Evolutionary conservation across 805 yeast species (phyloP), one percentile per base, ranked within the genome.

Genomic region (Yarrowia sp.): DNA sequence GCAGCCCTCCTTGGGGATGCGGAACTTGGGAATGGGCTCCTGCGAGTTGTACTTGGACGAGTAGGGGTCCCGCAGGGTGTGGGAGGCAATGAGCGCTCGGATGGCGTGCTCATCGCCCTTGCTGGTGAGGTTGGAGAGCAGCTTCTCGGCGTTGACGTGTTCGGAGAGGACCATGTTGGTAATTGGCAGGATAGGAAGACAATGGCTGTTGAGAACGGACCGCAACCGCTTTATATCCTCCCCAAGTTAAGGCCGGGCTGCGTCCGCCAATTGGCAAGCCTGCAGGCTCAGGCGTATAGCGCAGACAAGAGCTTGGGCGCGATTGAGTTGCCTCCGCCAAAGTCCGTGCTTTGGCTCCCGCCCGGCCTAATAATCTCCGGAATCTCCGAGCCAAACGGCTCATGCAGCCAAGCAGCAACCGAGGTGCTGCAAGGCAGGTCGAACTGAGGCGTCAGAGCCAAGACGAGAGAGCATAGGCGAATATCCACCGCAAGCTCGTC

Each of bases 1-100:
- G 56, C 84, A 73, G 1, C 93, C 89, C 13, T 76, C 67, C 32
- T 78, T 72, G 1, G 90, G 90, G 58, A 90, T 76, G 59, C 74
- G 74, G 74, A 83, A 86, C 72, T 86, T 86, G 47, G 88, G 74
- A 51, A 72, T 63, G 5, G 76, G 71, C 51, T 63, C 64, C 32
- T 55, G 61, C 24, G 62, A 53, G 55, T 60, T 60, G 42, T 42
- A 58, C 51, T 42, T 58, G 53, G 53, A 31, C 22, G 33, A 19
- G 53, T 42, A 58, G 32, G 62, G 62, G 62, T 42, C 36, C 27
- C 58, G 38, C 21, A 36, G 32, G 27, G 42, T 62, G 32, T 29
- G 32, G 35, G 36, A 35, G 32, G 49, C 62, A 12, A 27, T 31
- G 29, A 44, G 36, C 14, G 61, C 53, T 13, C 63, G 41, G 24